Evolutionary conservation across 2,329 filamentous ascomycete genomes (phyloP), one percentile per base, ranked within the genome.

Genomic region (Cladobotryum protrusum): DNA sequence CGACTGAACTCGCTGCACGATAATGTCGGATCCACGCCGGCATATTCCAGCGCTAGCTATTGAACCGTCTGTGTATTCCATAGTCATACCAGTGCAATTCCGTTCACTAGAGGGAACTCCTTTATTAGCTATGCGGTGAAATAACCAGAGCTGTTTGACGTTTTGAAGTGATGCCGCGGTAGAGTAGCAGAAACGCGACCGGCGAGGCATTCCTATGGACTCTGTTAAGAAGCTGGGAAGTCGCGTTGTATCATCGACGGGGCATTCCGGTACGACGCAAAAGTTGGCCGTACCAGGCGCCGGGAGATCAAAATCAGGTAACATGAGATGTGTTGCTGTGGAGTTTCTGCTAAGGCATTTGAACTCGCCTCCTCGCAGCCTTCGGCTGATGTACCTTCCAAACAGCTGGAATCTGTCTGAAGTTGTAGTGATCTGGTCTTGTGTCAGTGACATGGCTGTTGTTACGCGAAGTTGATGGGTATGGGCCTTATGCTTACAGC

Each of bases 71-170:
- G 39, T 24, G 15, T 47, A 47, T 19, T 40, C 18, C 9, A 47
- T 18, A 19, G 29, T 40, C 45, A 47, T 40, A 15, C 45, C 45
- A 13, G 12, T 18, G 32, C 45, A 47, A 7, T 18, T 19, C 4
- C 19, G 18, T 9, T 47, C 24, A 29, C 24, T 9, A 9, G 24
- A 8, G 11, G 24, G 24, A 29, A 8, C 13, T 40, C 5, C 20
- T 36, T 32, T 24, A 14, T 5, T 19, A 12, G 17, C 11, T n/a
- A 7, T 5, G 1, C 18, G 45, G 15, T 36, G 33, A 24, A 47
- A 47, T 37, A 47, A 12, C 45, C 45, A 47, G 19, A 39, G 29
- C 14, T n/a, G n/a, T 29, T 40, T 12, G 20, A 47, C 12, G n/a
- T 47, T 47, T 12, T 39, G 13, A 37, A 40, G 15, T 2, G n/a